phyloP scores from a whole-genome alignment of 306 rosid genomes.

The Bauhinia variegata region DNA sequence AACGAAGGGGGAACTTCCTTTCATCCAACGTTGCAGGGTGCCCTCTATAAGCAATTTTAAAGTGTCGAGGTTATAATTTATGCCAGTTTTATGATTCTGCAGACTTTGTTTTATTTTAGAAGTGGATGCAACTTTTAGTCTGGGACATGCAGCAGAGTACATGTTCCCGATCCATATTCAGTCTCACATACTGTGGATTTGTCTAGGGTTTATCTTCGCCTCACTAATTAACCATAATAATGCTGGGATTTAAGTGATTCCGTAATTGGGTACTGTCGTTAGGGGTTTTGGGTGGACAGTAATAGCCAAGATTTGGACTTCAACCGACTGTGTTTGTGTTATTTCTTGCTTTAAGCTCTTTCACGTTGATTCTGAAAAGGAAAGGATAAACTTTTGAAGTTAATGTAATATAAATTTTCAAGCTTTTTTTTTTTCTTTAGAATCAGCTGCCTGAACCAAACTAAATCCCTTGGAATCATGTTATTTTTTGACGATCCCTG shows the following conservation, averaged over 20 bases:
- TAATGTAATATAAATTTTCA: conserved; percentile 16
- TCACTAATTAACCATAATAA: conserved; percentile 34
- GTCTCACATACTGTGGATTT: conserved; percentile 38
- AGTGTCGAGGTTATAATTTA: conserved; percentile 47
- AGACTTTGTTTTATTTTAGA: conserved; percentile 15
- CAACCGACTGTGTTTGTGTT: conserved; percentile 22
- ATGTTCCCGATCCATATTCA: conserved; percentile 50
- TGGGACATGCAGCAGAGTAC: conserved; percentile 48
- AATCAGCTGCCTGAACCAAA: conserved; percentile 12
- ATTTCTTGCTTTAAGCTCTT: conserved; percentile 19
- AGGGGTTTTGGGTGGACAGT: conserved; percentile 46
- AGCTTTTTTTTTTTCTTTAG: conserved; percentile 16
- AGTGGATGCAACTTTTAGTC: conserved; percentile 25
- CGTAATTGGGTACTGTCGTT: conserved; percentile 45
- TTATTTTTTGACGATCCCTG: neutral
- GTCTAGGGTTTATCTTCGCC: conserved; percentile 56
- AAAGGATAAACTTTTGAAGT: conserved; percentile 16
- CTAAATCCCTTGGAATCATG: conserved; percentile 12
- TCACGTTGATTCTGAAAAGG: conserved; percentile 1
- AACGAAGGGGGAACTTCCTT: conserved; percentile 43
- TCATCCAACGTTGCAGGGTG: conserved; percentile 43
- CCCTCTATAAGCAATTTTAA: conserved; percentile 32
- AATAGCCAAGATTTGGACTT: conserved; percentile 27
- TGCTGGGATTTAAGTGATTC: conserved; percentile 49
- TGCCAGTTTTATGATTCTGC: conserved; percentile 48